Base-by-base conservation (phyloP, 345 rosid species). In the Orychophragmus violaceus region DNA sequence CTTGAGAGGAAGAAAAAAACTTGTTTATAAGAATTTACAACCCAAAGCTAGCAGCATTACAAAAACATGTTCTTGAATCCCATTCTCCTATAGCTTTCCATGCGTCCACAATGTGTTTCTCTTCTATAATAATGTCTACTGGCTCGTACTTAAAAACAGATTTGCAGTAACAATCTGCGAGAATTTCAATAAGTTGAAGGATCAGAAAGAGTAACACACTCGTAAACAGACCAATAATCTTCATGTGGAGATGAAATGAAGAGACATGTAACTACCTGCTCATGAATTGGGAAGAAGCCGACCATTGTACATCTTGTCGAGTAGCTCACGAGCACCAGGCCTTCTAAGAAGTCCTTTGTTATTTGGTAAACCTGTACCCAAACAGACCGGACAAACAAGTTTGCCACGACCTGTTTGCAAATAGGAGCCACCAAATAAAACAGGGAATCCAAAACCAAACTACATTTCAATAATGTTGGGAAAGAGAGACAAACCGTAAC, bases 221-320 rank as follows among this genome's bases (percentile, higher is more conserved):
- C 23, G 14, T 58, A 35, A 17, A 14, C 18, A 6, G 12, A 23
- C 13, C 50, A 25, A 46, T 12, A 46, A 7, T 22, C n/a, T 44
- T 11, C 11, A 55, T 14, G 10, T 42, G 63, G 5, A 19, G 41
- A 32, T 55, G 25, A 36, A 36, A 36, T 4, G 42, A 36, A 16
- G 42, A 13, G 42, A 13, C 7, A 13, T 13, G 42, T 36, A 36
- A 13, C 4, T 36, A 41, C 64, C 21, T 62, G 76, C 87, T 81
- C 80, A 86, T 64, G 91, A 89, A 66, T 71, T 60, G 27, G 96
- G 96, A 56, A 87, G 79, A 53, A 92, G 66, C 57, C 93, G 90
- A 52, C 93, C 98, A 48, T 89, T 89, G 72, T 86, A 86, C 98
- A 92, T 89, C 85, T 92, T 92, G 59, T 89, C 93, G 10, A 87